Conservation (phyloP, 768 basidiomycete genomes). For the Panaeolus cyanescens region DNA sequence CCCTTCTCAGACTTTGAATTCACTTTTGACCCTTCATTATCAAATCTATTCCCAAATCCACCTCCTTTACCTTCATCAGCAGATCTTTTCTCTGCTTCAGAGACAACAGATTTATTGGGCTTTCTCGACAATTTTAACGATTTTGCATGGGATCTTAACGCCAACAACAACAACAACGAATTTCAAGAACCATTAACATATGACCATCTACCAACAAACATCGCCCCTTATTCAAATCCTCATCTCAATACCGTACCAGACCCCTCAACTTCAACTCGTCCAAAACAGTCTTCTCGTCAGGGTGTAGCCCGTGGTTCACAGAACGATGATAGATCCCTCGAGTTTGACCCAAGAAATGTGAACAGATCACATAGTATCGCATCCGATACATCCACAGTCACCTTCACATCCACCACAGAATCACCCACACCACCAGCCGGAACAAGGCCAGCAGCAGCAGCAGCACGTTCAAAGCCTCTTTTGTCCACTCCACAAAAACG, state of each 20-base stretch:
- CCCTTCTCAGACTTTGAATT: slow-evolving; percentile 74
- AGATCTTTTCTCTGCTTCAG: slow-evolving; percentile 76
- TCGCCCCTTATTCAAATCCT: slow-evolving; percentile 48
- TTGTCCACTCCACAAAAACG: slow-evolving; percentile 86
- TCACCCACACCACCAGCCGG: slow-evolving; percentile 14
- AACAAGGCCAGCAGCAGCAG: background rate
- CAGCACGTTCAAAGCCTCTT: slow-evolving; percentile 54
- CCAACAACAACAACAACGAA: slow-evolving; percentile 14
- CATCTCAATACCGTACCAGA: slow-evolving; percentile 46
- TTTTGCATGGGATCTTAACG: slow-evolving; percentile 57
- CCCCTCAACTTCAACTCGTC: slow-evolving; percentile 38
- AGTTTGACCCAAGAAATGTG: slow-evolving; percentile 20
- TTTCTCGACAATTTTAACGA: slow-evolving; percentile 82
- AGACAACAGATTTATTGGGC: slow-evolving; percentile 77
- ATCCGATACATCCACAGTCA: slow-evolving; percentile 29
- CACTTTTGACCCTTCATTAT: slow-evolving; percentile 64
- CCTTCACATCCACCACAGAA: slow-evolving; percentile 18
- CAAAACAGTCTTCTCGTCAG: slow-evolving; percentile 29
- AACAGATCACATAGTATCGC: slow-evolving; percentile 27
- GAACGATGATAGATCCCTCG: slow-evolving; percentile 19
- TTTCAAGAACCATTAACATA: slow-evolving; percentile 28
- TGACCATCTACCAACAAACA: slow-evolving; percentile 26
- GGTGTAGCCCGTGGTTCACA: slow-evolving; percentile 25
- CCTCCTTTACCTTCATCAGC: slow-evolving; percentile 69
- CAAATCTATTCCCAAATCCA: slow-evolving; percentile 60